Evolutionary conservation across 768 basidiomycete species (phyloP).

Genomic region (Calocera viscosa): DNA sequence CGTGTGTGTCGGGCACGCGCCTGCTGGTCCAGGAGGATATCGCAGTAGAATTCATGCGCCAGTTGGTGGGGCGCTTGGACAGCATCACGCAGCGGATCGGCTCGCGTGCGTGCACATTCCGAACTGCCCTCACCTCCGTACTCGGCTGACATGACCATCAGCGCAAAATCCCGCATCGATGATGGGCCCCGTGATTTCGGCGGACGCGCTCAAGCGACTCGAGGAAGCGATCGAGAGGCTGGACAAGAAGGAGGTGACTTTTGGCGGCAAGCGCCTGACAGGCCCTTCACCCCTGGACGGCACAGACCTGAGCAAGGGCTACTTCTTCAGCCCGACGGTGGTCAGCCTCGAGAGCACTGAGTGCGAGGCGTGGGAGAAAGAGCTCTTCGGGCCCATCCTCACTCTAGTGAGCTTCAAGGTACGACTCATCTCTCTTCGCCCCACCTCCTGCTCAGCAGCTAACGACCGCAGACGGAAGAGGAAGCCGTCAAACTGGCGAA

Average conservation of each 20-base stretch:
- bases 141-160: conserved; percentile 22
- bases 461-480: conserved; percentile 37
- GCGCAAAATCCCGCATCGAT: conserved; percentile 56
- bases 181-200: conserved; percentile 73
- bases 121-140: not conserved
- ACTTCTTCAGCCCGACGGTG: conserved; percentile 72
- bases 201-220: conserved; percentile 50
- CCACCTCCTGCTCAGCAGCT: not conserved
- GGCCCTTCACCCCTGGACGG: conserved; percentile 54
- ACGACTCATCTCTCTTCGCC: not conserved
- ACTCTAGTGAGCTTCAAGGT: conserved; percentile 46
- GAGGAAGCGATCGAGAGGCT: conserved; percentile 41
- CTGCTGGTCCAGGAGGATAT: conserved; percentile 57
- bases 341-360: conserved; percentile 43
- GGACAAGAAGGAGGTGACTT: conserved; percentile 38
- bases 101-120: conserved; percentile 39
- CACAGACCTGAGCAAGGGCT: conserved; percentile 56
- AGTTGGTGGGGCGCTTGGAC: conserved; percentile 49
- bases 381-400: conserved; percentile 79
- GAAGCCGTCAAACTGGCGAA: conserved; percentile 64
- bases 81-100: conserved; percentile 62
- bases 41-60: conserved; percentile 53
- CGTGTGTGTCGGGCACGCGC: conserved; percentile 85
- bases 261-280: conserved; percentile 53
- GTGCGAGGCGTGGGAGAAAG: conserved; percentile 67